Percentiles rank a stretch among this genome's conserved stretches.
Conservation (phyloP, 1,284 basidiomycete species). For the Sparassis latifolia region DNA sequence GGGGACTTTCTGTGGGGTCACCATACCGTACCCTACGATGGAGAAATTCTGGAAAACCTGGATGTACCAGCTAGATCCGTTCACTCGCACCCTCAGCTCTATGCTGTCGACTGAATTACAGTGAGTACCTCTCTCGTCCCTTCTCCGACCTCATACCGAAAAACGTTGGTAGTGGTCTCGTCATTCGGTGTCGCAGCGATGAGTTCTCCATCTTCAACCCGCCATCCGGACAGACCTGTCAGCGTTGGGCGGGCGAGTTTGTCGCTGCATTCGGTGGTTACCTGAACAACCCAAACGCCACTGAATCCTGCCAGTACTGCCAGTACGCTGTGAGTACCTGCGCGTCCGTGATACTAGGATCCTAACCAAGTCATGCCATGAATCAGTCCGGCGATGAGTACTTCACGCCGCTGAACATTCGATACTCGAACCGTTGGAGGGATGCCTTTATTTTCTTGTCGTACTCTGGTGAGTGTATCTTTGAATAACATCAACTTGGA, state of each 20-base stretch:
- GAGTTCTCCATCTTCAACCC: slow-evolving; percentile 71
- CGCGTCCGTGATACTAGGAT: neutral
- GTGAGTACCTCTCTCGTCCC: slow-evolving; percentile 28
- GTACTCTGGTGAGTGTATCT: slow-evolving; percentile 40
- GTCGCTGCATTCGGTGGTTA: slow-evolving; percentile 67
- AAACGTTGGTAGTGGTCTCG: slow-evolving; percentile 43
- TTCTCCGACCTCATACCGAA: slow-evolving; percentile 3
- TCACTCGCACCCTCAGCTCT: slow-evolving; percentile 67
- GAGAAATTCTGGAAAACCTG: slow-evolving; percentile 71
- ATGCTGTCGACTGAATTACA: slow-evolving; percentile 80
- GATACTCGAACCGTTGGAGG: slow-evolving; percentile 61
- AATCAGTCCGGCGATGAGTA: slow-evolving; percentile 60
- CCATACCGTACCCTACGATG: slow-evolving; percentile 67
- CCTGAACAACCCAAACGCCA: slow-evolving; percentile 65
- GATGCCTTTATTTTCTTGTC: slow-evolving; percentile 69
- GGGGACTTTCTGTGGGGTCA: slow-evolving; percentile 75
- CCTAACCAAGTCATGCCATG: neutral
- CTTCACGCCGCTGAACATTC: slow-evolving; percentile 63
- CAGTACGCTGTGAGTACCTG: slow-evolving; percentile 40
- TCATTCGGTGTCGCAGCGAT: slow-evolving; percentile 56
- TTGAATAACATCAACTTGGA: too few species aligned
- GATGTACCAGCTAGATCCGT: slow-evolving; percentile 67
- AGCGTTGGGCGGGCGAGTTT: slow-evolving; percentile 64
- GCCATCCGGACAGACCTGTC: slow-evolving; percentile 72
- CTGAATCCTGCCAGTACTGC: slow-evolving; percentile 65